Evolutionary conservation across 73 alveolate genomes (phyloP).

Genomic region (Paramecium primaurelia): DNA sequence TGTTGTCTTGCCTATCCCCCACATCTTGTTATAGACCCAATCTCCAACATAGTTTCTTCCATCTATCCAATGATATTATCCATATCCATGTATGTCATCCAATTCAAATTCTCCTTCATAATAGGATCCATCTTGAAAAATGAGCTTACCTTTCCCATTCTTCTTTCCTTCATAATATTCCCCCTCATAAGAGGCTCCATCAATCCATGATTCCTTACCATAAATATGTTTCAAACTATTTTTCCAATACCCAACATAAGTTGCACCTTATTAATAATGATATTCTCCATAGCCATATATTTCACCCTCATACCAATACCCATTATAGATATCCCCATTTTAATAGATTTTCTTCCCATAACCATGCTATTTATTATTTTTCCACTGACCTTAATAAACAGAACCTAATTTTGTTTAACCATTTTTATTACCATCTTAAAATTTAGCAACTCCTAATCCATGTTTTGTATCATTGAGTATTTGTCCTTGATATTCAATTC

Average conservation of each 20-base stretch:
- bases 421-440: not conserved
- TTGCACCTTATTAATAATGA: constrained; percentile 58
- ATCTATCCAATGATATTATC: constrained; percentile 68
- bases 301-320: constrained; percentile 80
- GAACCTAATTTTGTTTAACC: not conserved
- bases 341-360: constrained; percentile 71
- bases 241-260: constrained; percentile 82
- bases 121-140: constrained; percentile 64
- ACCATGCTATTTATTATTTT: not conserved
- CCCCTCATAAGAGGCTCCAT: constrained; percentile 57
- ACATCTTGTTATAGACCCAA: constrained; percentile 70
- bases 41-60: constrained; percentile 76
- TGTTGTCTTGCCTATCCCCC: constrained; percentile 72
- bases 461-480: not conserved
- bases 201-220: constrained; percentile 46
- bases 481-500: not conserved
- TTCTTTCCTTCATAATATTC: constrained; percentile 49
- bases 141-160: constrained; percentile 56
- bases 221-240: constrained; percentile 76
- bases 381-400: constrained; percentile 32
- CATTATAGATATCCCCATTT: constrained; percentile 76
- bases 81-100: constrained; percentile 48
- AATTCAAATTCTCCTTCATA: not conserved
- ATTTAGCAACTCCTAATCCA: not conserved
- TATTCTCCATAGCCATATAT: constrained; percentile 65